Evolutionary conservation across 192 early-diverging fungal genomes (phyloP), one percentile per base, ranked within the genome.

Genomic region (Entomortierella lignicola): DNA sequence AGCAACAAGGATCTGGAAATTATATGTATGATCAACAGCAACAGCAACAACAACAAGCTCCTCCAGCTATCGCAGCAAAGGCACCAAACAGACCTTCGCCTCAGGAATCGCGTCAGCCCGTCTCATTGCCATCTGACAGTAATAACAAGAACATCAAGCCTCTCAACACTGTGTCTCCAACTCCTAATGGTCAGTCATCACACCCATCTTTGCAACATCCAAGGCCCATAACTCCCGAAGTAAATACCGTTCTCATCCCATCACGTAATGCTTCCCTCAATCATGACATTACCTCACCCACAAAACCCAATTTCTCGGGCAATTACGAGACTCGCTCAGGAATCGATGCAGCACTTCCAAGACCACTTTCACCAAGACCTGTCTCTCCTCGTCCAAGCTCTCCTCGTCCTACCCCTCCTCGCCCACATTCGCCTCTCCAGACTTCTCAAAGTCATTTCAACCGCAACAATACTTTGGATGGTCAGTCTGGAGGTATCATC

Each of bases 201-300:
- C 58, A 68, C n/a, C n/a, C n/a, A 32, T 30, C 32, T 10, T 13
- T 21, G 17, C 56, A 37, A 37, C 34, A 4, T 7, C 34, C 34
- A 37, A n/a, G 29, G 2, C 67, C 74, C 5, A 60, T 66, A 63
- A 79, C 63, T 18, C 75, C 75, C 17, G 55, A 61, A 25, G 43
- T 27, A 20, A 54, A 21, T 3, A 67, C 51, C 30, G 37, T 70
- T 27, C 67, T 67, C 25, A 79, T 79, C 23, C 75, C 75, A 21
- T 79, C 75, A 2, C 66, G 75, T 32, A 66, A 44, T 25, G 63
- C 63, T 2, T 79, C 75, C 2, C 20, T 79, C 56, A 59, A 66
- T 30, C 75, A 79, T 7, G 75, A 79, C 4, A 23, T 60, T 29
- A 51, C 75, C 7, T 70, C 75, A 2, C 75, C 75, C 10, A 55